Base-by-base conservation (phyloP, 768 basidiomycete genomes). In the Podaxis rugospora region DNA sequence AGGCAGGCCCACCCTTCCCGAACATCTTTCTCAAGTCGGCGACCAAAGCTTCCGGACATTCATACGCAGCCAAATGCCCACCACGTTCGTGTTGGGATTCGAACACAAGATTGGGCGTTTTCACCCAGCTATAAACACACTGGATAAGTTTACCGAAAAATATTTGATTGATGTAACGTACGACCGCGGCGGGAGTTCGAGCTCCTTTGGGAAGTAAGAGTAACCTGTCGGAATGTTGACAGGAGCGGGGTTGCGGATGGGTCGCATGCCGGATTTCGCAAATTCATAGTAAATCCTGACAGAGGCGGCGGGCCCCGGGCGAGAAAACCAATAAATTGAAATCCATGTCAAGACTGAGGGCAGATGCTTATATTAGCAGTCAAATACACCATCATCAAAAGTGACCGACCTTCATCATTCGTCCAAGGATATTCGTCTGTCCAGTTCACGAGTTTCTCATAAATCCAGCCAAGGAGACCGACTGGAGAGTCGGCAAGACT, bases 31-130 rank as follows among this genome's bases (percentile, higher is more conserved):
- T 71, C 51, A 87, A 52, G 64, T 85, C 86, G 1, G 64, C 73
- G 0, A 74, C 84, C 16, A 88, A 72, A 2, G 69, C 68, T 3
- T 78, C 72, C 0, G 86, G 84, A 47, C 65, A 69, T 64, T 87
- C 85, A 62, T 78, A 66, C 0, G 85, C 78, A 10, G 84, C 81
- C 65, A 88, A 87, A 68, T 87, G 86, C 1, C 86, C 85, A 4
- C 86, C 85, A 4, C 67, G 67, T 1, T 72, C 71, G 55, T 87
- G 85, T 13, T 76, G 71, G 3, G 75, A 70, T 63, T 80, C 75
- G 55, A 82, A 84, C 4, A 86, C 80, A 56, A 64, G 70, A 73
- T 64, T 78, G 63, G 51, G 70, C 14, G 55, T 68, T 64, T 35
- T 72, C 65, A 63, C 18, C 83, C 83, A 86, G 10, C 83, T 85